A percentile compares a stretch with the other conserved stretches of the same genome.
Conservation (phyloP, 768 basidiomycete genomes). For the Piloderma croceum region DNA sequence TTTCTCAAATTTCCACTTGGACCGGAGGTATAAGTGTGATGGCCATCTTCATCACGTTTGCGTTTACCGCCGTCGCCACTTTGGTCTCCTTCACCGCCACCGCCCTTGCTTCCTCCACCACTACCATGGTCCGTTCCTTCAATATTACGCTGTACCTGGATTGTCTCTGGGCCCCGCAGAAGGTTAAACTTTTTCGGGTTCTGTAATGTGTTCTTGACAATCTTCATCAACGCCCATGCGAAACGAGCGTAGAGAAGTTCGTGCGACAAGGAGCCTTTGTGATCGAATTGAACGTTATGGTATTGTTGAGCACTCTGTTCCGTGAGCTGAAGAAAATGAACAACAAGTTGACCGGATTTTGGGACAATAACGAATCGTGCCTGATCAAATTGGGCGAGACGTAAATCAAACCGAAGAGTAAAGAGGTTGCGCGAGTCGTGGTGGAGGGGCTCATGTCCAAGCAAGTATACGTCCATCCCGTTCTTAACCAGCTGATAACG, state of each 20-base stretch:
- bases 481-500: constrained; percentile 9
- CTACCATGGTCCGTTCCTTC: too few species aligned
- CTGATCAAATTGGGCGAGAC: constrained; percentile 7
- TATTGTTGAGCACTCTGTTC: constrained; percentile 4
- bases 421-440: constrained; percentile 9
- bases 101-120: too few species aligned
- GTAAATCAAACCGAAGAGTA: constrained; percentile 12
- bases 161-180: too few species aligned
- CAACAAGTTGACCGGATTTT: constrained; percentile 10
- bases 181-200: too few species aligned
- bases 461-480: constrained; percentile 9
- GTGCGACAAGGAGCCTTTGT: constrained; percentile 4
- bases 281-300: constrained; percentile 11
- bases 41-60: too few species aligned
- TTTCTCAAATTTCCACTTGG: too few species aligned
- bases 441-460: constrained; percentile 4
- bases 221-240: constrained; percentile 14
- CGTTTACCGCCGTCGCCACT: too few species aligned
- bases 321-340: constrained; percentile 10
- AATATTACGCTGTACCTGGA: too few species aligned
- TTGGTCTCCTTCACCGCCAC: too few species aligned
- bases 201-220: too few species aligned
- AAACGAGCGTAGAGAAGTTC: constrained; percentile 15
- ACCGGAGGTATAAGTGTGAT: too few species aligned
- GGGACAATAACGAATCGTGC: constrained; percentile 11